Evolutionary conservation across 192 early-diverging fungal species (phyloP), one percentile per base, ranked within the genome.

Genomic region (Backusella morwellensis): DNA sequence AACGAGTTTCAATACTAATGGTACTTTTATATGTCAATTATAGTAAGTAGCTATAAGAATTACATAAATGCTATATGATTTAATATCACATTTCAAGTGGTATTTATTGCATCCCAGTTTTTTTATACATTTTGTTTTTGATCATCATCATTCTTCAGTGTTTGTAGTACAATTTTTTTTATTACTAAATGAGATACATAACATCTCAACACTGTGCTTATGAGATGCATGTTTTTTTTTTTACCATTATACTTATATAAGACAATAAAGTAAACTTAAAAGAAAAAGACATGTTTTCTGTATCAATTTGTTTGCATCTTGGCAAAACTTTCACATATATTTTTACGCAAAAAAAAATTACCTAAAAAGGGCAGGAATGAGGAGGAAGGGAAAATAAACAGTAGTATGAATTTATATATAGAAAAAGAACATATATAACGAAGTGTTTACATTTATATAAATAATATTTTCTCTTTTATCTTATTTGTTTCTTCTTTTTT

Each of bases 301-400:
- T n/a, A 26, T 29, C 56, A 23, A 63, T 63, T 59, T 26, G 56
- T 23, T 26, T 59, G 56, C 21, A 29, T 59, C 21, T 59, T 59
- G 56, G 56, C n/a, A 59, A 26, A 59, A 23, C 56, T 23, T 12
- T 26, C 23, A 59, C 9, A 4, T 26, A 12, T 59, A 59, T 26
- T 59, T 59, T 59, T 59, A 26, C 11, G 6, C 12, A 59, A 63
- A 63, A 26, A 26, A 59, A 59, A 59, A 59, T 26, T 59, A 21
- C 54, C 54, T 59, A 59, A 59, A 59, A 59, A 26, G 54, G 54
- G 26, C 54, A 59, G 54, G 54, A 59, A 59, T 59, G 54, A 26
- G 23, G 21, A 56, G 54, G 23, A 21, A 54, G 54, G 54, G 54
- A 23, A 56, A 56, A 56, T 56, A 56, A 56, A 56, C 47, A 50